A percentile compares a stretch with the other conserved stretches of the same genome.
These are phyloP conservation scores for Uronychia binucleata DNA, from an alignment of 73 alveolate genomes.

Conservation along the genomic window DNA sequence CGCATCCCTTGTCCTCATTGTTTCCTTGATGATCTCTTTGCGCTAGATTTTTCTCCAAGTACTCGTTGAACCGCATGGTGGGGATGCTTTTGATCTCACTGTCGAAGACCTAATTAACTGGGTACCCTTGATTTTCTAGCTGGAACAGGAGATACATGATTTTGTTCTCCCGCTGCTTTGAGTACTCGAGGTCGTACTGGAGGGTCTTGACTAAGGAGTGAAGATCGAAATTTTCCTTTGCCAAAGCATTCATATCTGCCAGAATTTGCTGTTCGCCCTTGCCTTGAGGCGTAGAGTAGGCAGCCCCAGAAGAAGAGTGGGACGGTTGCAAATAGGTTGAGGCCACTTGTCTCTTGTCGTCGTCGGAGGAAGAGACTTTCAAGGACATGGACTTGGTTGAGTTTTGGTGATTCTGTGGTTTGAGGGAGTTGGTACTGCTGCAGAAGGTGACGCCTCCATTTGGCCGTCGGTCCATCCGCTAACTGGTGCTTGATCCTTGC, in stretches of 20 bases:
- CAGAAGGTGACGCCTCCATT: neutral
- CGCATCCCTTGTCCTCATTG: too few relatives aligned
- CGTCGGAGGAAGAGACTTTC: neutral
- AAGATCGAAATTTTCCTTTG: neutral
- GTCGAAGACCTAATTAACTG: slow-evolving; percentile 63
- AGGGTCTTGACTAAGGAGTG: neutral
- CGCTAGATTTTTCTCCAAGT: neutral
- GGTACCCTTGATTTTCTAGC: slow-evolving; percentile 62
- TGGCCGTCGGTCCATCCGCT: neutral
- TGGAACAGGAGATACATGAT: slow-evolving; percentile 51
- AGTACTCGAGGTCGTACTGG: slow-evolving; percentile 6
- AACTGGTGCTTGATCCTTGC: neutral
- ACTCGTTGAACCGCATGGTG: slow-evolving; percentile 42
- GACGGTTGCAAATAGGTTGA: neutral
- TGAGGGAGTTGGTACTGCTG: neutral
- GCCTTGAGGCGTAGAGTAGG: neutral
- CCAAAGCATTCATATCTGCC: neutral
- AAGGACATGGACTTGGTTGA: neutral
- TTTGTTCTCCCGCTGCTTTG: slow-evolving; percentile 59
- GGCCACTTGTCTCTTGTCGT: neutral
- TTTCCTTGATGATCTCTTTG: slow-evolving; percentile 26
- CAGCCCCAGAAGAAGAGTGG: neutral
- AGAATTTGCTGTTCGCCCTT: too few relatives aligned
- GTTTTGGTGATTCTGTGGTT: neutral
- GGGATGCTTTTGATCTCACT: slow-evolving; percentile 58